A percentile compares a stretch with the other conserved stretches of the same genome.
These are phyloP conservation scores for Lophiostoma macrostomum DNA, from an alignment of 495 filamentous ascomycete species.

Conservation along the genomic window DNA sequence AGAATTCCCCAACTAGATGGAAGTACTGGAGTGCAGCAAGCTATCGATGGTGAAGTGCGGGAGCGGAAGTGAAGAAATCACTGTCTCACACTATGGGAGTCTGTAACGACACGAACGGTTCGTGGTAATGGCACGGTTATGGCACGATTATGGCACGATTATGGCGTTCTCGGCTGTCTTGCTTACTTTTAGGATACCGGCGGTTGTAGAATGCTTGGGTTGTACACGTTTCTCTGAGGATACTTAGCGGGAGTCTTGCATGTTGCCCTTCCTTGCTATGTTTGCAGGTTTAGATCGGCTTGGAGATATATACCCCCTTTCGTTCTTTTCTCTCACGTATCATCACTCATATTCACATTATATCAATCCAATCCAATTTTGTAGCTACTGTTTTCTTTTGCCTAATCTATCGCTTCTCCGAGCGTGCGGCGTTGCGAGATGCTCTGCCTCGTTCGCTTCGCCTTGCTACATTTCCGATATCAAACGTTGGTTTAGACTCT, in stretches of 20 bases:
- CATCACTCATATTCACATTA: not conserved
- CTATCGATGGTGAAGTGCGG: slow-evolving; percentile 4
- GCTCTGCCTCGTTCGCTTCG: no score
- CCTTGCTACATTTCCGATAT: no score
- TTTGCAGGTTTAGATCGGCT: not conserved
- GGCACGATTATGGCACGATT: no score
- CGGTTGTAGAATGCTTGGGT: not conserved
- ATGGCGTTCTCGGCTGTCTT: not conserved
- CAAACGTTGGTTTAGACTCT: no score
- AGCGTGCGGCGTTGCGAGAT: no score
- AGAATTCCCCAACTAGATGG: slow-evolving; percentile 27
- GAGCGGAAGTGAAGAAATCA: slow-evolving; percentile 14
- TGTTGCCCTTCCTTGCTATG: not conserved
- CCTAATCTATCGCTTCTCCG: no score
- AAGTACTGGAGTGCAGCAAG: slow-evolving; percentile 15
- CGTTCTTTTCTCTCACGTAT: slow-evolving; percentile 3
- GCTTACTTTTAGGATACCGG: not conserved
- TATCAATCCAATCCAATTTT: not conserved
- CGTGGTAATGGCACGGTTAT: slow-evolving; percentile 1
- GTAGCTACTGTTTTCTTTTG: not conserved
- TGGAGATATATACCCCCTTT: slow-evolving; percentile 18
- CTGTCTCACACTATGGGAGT: not conserved
- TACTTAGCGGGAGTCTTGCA: not conserved
- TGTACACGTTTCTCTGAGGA: not conserved
- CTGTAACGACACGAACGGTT: not conserved